Base-by-base conservation (phyloP, 2,329 filamentous ascomycete genomes). In the Parafenestella ontariensis region DNA sequence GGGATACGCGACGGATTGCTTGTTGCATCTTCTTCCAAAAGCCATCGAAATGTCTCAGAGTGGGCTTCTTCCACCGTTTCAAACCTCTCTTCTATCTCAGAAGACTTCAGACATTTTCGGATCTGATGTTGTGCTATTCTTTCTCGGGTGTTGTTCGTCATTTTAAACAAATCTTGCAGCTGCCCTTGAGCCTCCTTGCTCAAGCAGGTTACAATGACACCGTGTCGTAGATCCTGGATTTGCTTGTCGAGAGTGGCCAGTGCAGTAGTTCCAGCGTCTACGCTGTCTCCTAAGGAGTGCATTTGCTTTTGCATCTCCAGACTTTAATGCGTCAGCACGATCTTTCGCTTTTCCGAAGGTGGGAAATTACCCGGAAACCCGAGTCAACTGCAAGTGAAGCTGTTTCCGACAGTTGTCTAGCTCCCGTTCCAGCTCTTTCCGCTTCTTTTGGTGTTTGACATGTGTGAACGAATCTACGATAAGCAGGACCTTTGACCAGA, bases 21-120 rank as follows among this genome's bases (percentile, higher is more conserved):
- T 41, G 8, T 24, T 20, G 23, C 5, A 21, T 24, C 21, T 8
- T 41, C 43, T 41, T 55, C 56, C 3, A 59, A 23, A 5, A 59
- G 20, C 52, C 52, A 59, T 6, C 48, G 48, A 41, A 56, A 56
- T 15, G 52, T 59, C n/a, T 52, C 17, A 18, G 5, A 6, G 44
- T 59, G 52, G 3, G 56, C 52, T 13, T 44, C 28, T 2, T 33
- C 41, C 7, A 59, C 49, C n/a, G 11, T 17, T 1, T 53, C 44
- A 18, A 47, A 59, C 18, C 56, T 44, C 26, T 24, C 3, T 13
- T 39, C 15, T 20, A 50, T 43, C 17, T 53, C 37, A 9, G n/a
- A 1, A 17, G 37, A 24, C 3, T 46, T 33, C 3, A 59, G 37
- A 1, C 11, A 15, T n/a, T 45, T 23, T 36, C 31, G 1, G 26